Conservation (phyloP, 345 rosid genomes). For the Sisymbrium altissimum region DNA sequence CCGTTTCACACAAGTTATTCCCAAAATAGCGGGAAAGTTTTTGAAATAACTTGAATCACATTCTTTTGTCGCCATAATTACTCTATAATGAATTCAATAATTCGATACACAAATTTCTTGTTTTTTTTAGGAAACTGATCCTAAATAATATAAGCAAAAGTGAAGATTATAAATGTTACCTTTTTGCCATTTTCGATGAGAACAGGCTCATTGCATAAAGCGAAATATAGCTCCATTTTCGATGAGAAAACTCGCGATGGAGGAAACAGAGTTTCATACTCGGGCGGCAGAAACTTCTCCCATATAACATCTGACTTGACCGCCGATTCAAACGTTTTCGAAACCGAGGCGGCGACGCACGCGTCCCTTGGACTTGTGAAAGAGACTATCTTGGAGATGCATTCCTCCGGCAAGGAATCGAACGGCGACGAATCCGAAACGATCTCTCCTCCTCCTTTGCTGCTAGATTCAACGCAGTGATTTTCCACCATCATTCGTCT, state of each 20-base stretch:
- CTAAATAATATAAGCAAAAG: too few relatives aligned
- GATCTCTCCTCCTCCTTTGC: neutral
- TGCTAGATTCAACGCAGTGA: neutral
- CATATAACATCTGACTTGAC: slow-evolving; percentile 45
- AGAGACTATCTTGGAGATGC: slow-evolving; percentile 43
- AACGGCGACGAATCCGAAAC: neutral
- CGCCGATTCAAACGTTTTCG: slow-evolving; percentile 37
- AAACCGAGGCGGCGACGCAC: slow-evolving; percentile 41
- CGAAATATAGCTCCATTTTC: slow-evolving; percentile 44
- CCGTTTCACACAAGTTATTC: too few relatives aligned
- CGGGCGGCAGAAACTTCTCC: slow-evolving; percentile 48
- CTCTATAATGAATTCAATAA: too few relatives aligned
- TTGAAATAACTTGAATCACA: too few relatives aligned
- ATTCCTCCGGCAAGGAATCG: slow-evolving; percentile 29
- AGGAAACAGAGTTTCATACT: slow-evolving; percentile 24
- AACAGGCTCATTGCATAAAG: slow-evolving; percentile 39
- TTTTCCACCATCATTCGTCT: neutral
- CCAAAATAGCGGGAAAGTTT: too few relatives aligned
- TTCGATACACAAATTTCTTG: too few relatives aligned
- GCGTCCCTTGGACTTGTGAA: slow-evolving; percentile 43
- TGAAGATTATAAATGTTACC: slow-evolving; percentile 31
- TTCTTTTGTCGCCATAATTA: too few relatives aligned
- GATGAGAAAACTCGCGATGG: slow-evolving; percentile 11
- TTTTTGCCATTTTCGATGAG: slow-evolving; percentile 39
- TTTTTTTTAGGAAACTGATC: too few relatives aligned